Conservation (phyloP, 2,329 filamentous ascomycete genomes). For the Monosporascus ibericus region DNA sequence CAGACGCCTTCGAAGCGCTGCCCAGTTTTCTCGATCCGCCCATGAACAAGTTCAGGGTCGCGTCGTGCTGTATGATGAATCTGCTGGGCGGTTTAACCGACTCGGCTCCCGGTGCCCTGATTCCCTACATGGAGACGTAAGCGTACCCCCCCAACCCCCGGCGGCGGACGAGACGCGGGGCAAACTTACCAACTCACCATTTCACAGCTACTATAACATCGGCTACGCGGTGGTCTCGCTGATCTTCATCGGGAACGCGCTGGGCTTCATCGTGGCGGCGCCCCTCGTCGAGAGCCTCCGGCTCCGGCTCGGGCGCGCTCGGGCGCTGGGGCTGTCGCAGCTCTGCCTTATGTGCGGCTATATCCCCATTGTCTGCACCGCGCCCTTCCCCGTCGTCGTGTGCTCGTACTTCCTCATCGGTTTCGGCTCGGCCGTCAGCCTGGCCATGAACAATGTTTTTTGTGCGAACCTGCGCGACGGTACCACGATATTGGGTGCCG, state of each 20-base stretch:
- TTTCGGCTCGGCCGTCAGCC: slow-evolving; percentile 48
- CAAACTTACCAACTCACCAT: neutral
- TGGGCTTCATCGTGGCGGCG: slow-evolving; percentile 70
- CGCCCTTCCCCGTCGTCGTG: slow-evolving; percentile 65
- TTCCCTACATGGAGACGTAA: slow-evolving; percentile 70
- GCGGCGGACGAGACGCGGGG: neutral
- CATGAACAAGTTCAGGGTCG: slow-evolving; percentile 66
- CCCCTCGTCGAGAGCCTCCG: slow-evolving; percentile 61
- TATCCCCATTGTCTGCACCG: slow-evolving; percentile 57
- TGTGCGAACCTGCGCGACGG: slow-evolving; percentile 47
- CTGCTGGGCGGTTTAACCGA: slow-evolving; percentile 70
- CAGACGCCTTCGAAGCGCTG: slow-evolving; percentile 14
- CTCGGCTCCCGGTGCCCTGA: slow-evolving; percentile 67
- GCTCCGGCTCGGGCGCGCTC: slow-evolving; percentile 57
- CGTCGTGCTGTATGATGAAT: slow-evolving; percentile 58
- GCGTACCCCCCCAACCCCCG: slow-evolving; percentile 4
- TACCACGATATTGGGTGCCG: slow-evolving; percentile 51
- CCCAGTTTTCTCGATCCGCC: slow-evolving; percentile 47
- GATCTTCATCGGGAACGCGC: slow-evolving; percentile 72
- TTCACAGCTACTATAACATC: slow-evolving; percentile 57
- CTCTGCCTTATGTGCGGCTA: slow-evolving; percentile 54
- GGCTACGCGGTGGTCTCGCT: slow-evolving; percentile 74
- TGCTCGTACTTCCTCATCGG: slow-evolving; percentile 64
- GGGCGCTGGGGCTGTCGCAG: slow-evolving; percentile 54
- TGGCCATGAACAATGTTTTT: slow-evolving; percentile 55